Conservation (phyloP, 1,284 basidiomycete species). For the Cryptococcus sp. region DNA sequence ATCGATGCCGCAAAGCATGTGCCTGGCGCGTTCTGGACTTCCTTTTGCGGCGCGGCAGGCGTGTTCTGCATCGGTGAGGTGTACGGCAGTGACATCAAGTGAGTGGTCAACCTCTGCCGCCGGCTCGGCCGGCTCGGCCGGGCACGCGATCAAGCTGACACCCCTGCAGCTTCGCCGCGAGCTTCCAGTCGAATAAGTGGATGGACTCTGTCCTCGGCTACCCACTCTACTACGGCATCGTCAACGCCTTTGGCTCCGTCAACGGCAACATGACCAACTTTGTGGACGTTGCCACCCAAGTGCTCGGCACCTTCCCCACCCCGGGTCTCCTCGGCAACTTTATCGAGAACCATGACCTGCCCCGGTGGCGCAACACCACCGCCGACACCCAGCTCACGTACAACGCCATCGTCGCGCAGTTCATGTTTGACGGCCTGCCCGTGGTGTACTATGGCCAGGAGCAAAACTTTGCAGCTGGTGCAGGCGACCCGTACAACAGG, state of each 20-base stretch:
- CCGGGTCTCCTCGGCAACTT: conserved; percentile 67
- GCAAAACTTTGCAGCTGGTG: conserved; percentile 59
- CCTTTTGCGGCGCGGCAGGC: conserved; percentile 65
- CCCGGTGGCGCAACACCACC: conserved; percentile 64
- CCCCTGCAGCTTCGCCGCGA: conserved; percentile 24
- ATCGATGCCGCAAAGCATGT: conserved; percentile 72
- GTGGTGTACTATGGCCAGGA: conserved; percentile 73
- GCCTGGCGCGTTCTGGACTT: conserved; percentile 41
- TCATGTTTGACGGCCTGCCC: conserved; percentile 67
- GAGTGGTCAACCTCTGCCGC: conserved; percentile 10
- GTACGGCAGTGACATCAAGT: conserved; percentile 59
- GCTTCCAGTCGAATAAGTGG: conserved; percentile 39
- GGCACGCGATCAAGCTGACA: background rate
- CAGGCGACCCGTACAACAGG: conserved; percentile 66
- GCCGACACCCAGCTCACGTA: conserved; percentile 45
- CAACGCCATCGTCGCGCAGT: conserved; percentile 65
- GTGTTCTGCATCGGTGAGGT: conserved; percentile 84
- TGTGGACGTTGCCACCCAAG: conserved; percentile 57
- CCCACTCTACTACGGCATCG: conserved; percentile 66
- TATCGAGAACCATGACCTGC: conserved; percentile 76
- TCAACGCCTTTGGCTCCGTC: conserved; percentile 60
- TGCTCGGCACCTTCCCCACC: conserved; percentile 55
- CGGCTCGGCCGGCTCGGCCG: too few species aligned
- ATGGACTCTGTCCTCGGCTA: conserved; percentile 54
- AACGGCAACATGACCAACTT: conserved; percentile 61